Base-by-base conservation (phyloP, 768 basidiomycete species). In the Lactarius psammicola region DNA sequence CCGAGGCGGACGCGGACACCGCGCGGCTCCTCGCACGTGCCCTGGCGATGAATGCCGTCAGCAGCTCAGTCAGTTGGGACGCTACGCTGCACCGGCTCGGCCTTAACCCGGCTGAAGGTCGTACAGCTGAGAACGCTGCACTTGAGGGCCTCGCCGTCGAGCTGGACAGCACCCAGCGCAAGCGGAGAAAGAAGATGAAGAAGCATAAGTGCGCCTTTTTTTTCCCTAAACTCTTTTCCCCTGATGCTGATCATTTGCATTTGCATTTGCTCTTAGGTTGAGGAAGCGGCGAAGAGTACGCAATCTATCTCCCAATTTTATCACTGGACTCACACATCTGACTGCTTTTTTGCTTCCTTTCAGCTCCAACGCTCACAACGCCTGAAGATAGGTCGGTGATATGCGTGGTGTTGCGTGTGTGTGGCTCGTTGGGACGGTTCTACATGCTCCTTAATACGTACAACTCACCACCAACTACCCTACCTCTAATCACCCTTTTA, bases 181-280 rank as follows among this genome's bases (percentile, higher is more conserved):
- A 94, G 82, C 83, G 86, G 71, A 81, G 86, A 81, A 90, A 87
- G 86, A 96, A 95, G 87, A 96, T 96, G 88, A 93, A 89, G 84
- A 96, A 95, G 79, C 94, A 96, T 76, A 95, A 95, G 93, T 94
- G 73, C 77, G 90, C 82, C 56, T 30, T 30, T 30, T 61, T 49
- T 31, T 61, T 51, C 51, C 60, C 65, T n/a, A n/a, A 40, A n/a
- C 59, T n/a, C n/a, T 63, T 63, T 60, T 56, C 53, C 63, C 42
- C 51, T 53, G 51, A n/a, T 17, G 64, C 49, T 57, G 42, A 56
- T 36, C 46, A 31, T 57, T n/a, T n/a, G n/a, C n/a, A n/a, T n/a
- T n/a, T 59, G 11, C 40, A 30, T 56, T 33, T 30, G 66, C 57
- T 69, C 7, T 15, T 68, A 94, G 92, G 80, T 83, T 92, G 73